Base-by-base conservation (phyloP, 805 yeast genomes). In the Saccharomycopsis guyanensis region DNA sequence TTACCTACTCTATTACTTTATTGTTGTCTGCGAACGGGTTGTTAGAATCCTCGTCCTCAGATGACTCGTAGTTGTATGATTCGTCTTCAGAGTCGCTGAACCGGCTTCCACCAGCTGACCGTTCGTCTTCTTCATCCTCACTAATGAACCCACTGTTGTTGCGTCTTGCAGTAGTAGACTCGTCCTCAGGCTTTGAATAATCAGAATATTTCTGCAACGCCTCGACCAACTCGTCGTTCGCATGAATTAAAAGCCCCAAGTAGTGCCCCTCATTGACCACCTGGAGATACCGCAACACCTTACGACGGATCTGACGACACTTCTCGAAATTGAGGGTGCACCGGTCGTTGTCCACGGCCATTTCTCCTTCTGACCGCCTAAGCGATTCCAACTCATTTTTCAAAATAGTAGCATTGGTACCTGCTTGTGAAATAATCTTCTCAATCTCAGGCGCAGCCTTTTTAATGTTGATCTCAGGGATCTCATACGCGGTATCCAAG, bases 161-260 rank as follows among this genome's bases (percentile, higher is more conserved):
- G 4, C 10, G n/a, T n/a, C n/a, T n/a, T n/a, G n/a, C 31, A 42
- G 4, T 7, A 31, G 16, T 27, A n/a, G 15, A 13, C 20, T 34
- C 49, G 35, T 42, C 45, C 19, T 15, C 15, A 3, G 49, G 45
- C 12, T 44, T 44, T 6, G 49, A 38, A 31, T 42, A 47, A 25
- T 72, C 71, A 49, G 89, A 95, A 60, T 78, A 89, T 44, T 69
- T 64, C 55, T 78, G 76, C 56, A 93, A 71, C 0, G 88, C 82
- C 3, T 68, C 67, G 4, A 93, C 94, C 51, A 93, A 72, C 60
- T 86, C 89, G 56, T 93, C 98, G 60, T 93, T 93, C 38, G 96
- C 94, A 55, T 78, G 82, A 48, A 93, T 77, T 52, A 93, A 71
- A 38, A 86, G 74, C n/a, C 97, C 97, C 52, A 93, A 65, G 51